Percentiles rank a stretch among this genome's conserved stretches.
Evolutionary conservation across 1,284 basidiomycete species (phyloP).

Genomic region (Sporisorium reilianum): DNA sequence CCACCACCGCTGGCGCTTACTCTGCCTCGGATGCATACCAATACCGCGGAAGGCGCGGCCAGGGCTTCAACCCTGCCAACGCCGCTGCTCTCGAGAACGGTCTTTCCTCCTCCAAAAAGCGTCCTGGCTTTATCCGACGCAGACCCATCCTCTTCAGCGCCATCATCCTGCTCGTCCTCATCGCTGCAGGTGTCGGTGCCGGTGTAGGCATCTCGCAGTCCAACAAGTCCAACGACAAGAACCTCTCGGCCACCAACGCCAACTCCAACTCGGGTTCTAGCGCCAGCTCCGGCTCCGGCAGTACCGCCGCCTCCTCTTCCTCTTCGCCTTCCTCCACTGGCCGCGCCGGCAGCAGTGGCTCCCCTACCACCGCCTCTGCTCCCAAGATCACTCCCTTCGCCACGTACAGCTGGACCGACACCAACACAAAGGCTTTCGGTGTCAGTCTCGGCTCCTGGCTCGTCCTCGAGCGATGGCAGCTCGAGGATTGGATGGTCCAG

Average conservation of each 20-base stretch:
- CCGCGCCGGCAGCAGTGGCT: constrained; percentile 10
- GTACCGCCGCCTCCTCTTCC: constrained; percentile 8
- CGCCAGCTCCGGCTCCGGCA: constrained; percentile 8
- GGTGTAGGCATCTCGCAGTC: constrained; percentile 42
- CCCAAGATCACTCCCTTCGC: constrained; percentile 54
- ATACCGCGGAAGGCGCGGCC: constrained; percentile 40
- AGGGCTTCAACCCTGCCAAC: constrained; percentile 41
- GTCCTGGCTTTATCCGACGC: constrained; percentile 33
- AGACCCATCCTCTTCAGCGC: constrained; percentile 37
- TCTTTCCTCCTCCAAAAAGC: constrained; percentile 14
- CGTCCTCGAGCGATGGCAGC: constrained; percentile 70
- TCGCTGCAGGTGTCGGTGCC: constrained; percentile 48
- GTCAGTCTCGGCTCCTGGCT: constrained; percentile 67
- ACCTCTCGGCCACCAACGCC: constrained; percentile 15
- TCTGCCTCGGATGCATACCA: constrained; percentile 22
- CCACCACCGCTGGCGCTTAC: constrained; percentile 23
- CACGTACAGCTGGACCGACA: constrained; percentile 64
- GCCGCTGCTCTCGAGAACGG: constrained; percentile 27
- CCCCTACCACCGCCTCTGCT: constrained; percentile 12
- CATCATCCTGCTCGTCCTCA: constrained; percentile 42
- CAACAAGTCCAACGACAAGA: constrained; percentile 44
- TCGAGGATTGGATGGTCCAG: constrained; percentile 70
- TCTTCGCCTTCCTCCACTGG: constrained; percentile 4
- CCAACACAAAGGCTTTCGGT: constrained; percentile 64
- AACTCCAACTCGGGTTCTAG: constrained; percentile 13